These are phyloP conservation scores for Aspergillus biplanus DNA, from an alignment of 495 filamentous ascomycete species.

Conservation along the genomic window DNA sequence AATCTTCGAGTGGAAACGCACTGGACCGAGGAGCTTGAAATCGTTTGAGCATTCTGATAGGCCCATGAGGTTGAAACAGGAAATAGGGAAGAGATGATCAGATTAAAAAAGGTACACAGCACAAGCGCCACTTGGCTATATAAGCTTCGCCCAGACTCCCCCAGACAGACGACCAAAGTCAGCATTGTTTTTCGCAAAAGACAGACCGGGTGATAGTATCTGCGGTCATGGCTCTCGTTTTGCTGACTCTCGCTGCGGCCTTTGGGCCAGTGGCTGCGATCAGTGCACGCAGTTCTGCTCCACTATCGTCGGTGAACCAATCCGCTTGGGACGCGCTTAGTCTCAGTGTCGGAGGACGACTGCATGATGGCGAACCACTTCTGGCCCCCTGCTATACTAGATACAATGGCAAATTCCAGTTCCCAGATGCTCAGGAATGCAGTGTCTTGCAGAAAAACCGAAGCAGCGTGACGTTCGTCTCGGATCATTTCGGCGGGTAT, in stretches of 20 bases:
- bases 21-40: not conserved
- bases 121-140: conserved; percentile 1
- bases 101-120: not conserved
- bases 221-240: not conserved
- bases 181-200: not conserved
- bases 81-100: not conserved
- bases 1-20: not conserved
- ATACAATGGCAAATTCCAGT: conserved; percentile 9
- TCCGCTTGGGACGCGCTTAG: conserved; percentile 20
- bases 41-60: not conserved
- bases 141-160: conserved; percentile 1
- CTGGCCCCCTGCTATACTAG: conserved; percentile 20
- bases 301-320: not conserved
- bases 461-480: not conserved
- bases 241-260: not conserved
- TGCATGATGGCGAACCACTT: conserved; percentile 17
- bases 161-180: not conserved
- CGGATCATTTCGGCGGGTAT: conserved; percentile 19
- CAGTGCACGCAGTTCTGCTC: not conserved
- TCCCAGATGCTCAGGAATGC: not conserved
- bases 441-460: conserved; percentile 8
- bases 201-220: not conserved
- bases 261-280: not conserved
- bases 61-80: not conserved
- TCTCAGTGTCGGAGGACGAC: conserved; percentile 19